These are phyloP conservation scores for Fraxinus platypoda DNA, from an alignment of 305 asterid genomes.

Conservation along the genomic window DNA sequence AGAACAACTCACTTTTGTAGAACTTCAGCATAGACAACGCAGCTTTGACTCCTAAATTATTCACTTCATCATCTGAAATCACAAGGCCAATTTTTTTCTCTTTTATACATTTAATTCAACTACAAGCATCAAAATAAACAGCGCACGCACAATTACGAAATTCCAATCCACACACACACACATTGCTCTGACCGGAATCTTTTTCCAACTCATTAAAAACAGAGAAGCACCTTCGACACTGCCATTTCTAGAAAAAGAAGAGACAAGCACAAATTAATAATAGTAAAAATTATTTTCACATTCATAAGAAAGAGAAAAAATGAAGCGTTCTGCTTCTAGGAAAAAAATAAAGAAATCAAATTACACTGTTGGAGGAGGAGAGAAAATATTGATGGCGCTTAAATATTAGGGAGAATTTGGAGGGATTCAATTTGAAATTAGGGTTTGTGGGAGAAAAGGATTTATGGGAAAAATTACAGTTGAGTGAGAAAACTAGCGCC, in stretches of 20 bases:
- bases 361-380: conserved; percentile 12
- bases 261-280: neutral
- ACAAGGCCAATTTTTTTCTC: neutral
- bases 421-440: conserved; percentile 28
- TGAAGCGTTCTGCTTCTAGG: neutral
- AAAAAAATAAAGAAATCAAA: neutral
- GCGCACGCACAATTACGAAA: neutral
- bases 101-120: neutral
- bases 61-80: conserved; percentile 56
- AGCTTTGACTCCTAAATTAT: conserved; percentile 65
- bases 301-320: neutral
- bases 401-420: conserved; percentile 22
- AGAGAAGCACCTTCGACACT: conserved; percentile 25
- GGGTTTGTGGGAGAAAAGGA: conserved; percentile 36
- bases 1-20: conserved; percentile 67
- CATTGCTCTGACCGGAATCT: conserved; percentile 37
- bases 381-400: conserved; percentile 12
- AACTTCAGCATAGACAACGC: conserved; percentile 71
- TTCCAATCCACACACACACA: conserved; percentile 2
- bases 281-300: neutral
- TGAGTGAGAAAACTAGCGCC: conserved; percentile 47
- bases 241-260: conserved; percentile 26
- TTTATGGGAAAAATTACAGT: conserved; percentile 25
- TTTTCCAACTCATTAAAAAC: conserved; percentile 36
- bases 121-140: neutral